Evolutionary conservation across 768 basidiomycete species (phyloP), one percentile per base, ranked within the genome.

Genomic region (Rhodotorula sphaerocarpa): DNA sequence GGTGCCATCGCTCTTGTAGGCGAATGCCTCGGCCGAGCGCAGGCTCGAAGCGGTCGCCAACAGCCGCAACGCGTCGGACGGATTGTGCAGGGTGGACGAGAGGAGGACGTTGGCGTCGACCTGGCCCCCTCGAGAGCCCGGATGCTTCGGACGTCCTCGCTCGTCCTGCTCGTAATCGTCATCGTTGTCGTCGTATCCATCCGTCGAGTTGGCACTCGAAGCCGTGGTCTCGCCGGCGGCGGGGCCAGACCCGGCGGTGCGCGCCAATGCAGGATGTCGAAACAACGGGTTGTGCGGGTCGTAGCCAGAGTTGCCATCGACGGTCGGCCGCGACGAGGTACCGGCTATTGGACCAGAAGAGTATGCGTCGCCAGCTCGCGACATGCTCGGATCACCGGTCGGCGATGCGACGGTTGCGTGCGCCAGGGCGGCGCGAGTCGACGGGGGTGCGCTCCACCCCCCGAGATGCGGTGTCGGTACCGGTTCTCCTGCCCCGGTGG

Each of bases 61-160:
- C 25, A 68, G 55, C 28, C 44, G 42, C 15, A 68, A 55, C 7
- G 67, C 67, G 59, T 68, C 67, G 12, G 62, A 61, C 3, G 67
- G 62, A 43, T 68, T 68, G 59, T 64, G 67, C 42, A 68, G 48
- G 3, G 50, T 60, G 6, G 51, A 50, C 16, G 67, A 60, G 45
- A 64, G 56, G 59, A 68, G 67, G n/a, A 67, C 57, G 42, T 63
- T 53, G 31, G 58, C 55, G 56, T 57, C 47, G 36, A 39, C 36
- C 10, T 16, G 10, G 16, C 16, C 16, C 36, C 36, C 10, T 39
- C 36, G 10, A 16, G 53, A 7, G 39, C 25, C 28, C 21, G 27
- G 41, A 23, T 18, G 14, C 14, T 15, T 45, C 33, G 4, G 42
- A 47, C 45, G 31, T 42, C 48, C 31, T 56, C 55, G 33, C 9